Percentiles rank a stretch among this genome's conserved stretches.
Conservation (phyloP, 208 protist genomes). For the Trypanosomatidae sp. region DNA sequence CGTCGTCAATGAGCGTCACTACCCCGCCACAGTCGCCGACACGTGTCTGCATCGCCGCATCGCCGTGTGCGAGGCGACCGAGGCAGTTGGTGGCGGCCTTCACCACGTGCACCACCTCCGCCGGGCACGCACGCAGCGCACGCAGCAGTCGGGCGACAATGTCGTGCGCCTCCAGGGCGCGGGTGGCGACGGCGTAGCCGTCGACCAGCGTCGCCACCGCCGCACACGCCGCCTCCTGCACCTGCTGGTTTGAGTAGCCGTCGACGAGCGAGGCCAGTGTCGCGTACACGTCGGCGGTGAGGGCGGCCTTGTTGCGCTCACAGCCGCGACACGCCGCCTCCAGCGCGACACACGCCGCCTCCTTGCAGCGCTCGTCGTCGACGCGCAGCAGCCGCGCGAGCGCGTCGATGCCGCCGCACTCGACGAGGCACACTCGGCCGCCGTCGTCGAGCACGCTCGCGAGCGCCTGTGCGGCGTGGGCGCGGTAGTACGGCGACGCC, state of each 20-base stretch:
- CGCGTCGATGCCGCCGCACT: constrained; percentile 55
- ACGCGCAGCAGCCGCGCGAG: constrained; percentile 59
- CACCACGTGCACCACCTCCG: constrained; percentile 77
- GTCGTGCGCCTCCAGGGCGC: constrained; percentile 45
- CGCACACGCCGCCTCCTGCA: constrained; percentile 80
- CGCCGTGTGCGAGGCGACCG: constrained; percentile 75
- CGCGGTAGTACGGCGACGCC: constrained; percentile 70
- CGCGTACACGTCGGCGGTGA: constrained; percentile 40
- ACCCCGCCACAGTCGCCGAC: constrained; percentile 73
- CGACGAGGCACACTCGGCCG: constrained; percentile 42
- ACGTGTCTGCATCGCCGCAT: constrained; percentile 50
- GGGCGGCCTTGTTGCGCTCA: constrained; percentile 47
- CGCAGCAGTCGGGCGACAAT: constrained; percentile 78
- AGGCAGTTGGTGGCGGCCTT: constrained; percentile 84
- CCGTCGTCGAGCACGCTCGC: constrained; percentile 78
- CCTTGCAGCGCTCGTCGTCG: constrained; percentile 85
- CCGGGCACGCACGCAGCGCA: constrained; percentile 71
- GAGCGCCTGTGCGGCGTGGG: constrained; percentile 79
- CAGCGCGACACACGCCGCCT: constrained; percentile 77
- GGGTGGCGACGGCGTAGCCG: constrained; percentile 36
- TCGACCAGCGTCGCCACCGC: constrained; percentile 80
- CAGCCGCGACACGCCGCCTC: constrained; percentile 71
- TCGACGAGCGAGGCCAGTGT: constrained; percentile 75
- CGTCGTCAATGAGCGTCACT: constrained; percentile 73
- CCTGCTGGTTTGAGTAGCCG: constrained; percentile 84